Conservation (phyloP, 495 filamentous ascomycete species). For the Penicillium steckii region DNA sequence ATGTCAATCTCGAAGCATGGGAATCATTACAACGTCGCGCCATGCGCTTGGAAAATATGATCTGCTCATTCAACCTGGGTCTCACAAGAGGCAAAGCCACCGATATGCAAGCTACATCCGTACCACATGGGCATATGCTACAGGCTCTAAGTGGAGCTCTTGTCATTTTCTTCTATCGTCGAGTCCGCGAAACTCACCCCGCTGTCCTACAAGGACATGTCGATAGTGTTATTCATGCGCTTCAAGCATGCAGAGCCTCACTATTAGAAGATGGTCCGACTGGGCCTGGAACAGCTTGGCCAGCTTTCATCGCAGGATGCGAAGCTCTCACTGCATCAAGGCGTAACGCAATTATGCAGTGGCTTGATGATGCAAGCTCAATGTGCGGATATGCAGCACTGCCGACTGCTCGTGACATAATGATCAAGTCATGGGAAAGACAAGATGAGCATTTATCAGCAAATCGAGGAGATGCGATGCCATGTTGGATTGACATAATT, state of each 20-base stretch:
- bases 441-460: constrained; percentile 29
- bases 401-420: constrained; percentile 22
- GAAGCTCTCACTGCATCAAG: constrained; percentile 25
- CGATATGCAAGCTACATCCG: constrained; percentile 13
- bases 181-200: constrained; percentile 30
- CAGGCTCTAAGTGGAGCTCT: constrained; percentile 30
- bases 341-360: constrained; percentile 20
- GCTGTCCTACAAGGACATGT: constrained; percentile 32
- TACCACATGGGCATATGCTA: constrained; percentile 23
- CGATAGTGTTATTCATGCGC: constrained; percentile 28
- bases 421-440: constrained; percentile 27
- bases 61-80: constrained; percentile 28
- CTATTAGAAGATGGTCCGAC: constrained; percentile 12
- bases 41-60: constrained; percentile 33
- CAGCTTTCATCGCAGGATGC: constrained; percentile 35
- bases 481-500: constrained; percentile 29
- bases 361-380: constrained; percentile 25
- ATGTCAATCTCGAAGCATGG: constrained; percentile 23
- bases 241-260: constrained; percentile 22
- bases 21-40: constrained; percentile 32
- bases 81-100: constrained; percentile 4
- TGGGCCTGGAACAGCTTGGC: constrained; percentile 34
- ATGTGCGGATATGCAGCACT: constrained; percentile 25
- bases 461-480: constrained; percentile 22
- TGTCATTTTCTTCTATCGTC: constrained; percentile 35